These are phyloP conservation scores for Boletus pseudo-olivaceus DNA, from an alignment of 768 basidiomycete genomes.

Conservation along the genomic window DNA sequence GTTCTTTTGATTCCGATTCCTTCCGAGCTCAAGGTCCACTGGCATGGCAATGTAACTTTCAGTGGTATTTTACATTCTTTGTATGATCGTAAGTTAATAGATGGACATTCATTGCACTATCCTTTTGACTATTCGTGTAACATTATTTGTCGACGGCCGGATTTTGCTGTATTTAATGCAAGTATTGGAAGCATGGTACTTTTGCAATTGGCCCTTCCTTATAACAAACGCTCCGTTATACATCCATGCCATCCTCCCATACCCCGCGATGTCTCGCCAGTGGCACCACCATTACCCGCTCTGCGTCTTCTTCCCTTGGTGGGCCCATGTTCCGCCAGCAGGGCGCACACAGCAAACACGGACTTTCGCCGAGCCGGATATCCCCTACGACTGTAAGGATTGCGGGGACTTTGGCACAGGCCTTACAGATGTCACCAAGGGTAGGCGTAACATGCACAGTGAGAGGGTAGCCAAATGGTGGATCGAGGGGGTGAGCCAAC, in stretches of 20 bases:
- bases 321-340: constrained; percentile 75
- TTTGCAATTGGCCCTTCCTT: background rate
- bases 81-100: constrained; percentile 28
- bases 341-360: constrained; percentile 65
- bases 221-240: background rate
- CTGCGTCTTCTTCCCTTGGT: constrained; percentile 38
- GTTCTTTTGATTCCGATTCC: constrained; percentile 10
- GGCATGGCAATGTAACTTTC: constrained; percentile 11
- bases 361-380: constrained; percentile 72
- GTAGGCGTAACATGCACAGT: constrained; percentile 63
- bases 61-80: constrained; percentile 15
- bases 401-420: constrained; percentile 69
- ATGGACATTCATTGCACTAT: constrained; percentile 15
- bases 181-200: background rate
- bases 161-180: constrained; percentile 5
- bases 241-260: constrained; percentile 14
- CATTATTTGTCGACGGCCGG: background rate
- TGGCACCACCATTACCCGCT: constrained; percentile 46
- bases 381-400: constrained; percentile 66
- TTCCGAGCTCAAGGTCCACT: constrained; percentile 3
- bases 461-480: constrained; percentile 58
- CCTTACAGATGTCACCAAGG: constrained; percentile 60
- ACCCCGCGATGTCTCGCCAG: constrained; percentile 42
- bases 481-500: constrained; percentile 56
- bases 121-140: constrained; percentile 9